Evolutionary conservation across 2,329 filamentous ascomycete genomes (phyloP), one percentile per base, ranked within the genome.

Genomic region (Apiospora aurea): DNA sequence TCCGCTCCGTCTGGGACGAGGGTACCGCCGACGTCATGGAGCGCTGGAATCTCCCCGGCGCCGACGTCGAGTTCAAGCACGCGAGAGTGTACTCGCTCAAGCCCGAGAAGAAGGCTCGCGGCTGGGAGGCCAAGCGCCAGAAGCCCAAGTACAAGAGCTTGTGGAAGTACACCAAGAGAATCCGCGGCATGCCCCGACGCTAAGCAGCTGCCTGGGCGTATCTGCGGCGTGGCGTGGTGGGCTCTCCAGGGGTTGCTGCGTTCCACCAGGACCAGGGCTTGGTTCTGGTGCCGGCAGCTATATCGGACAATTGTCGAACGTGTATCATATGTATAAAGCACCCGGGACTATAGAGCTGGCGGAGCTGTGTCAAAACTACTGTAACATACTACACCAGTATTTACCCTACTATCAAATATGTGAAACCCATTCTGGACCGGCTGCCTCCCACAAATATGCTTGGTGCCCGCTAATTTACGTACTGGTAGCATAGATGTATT

Each of bases 1-100:
- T 98, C 91, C 91, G 96, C 76, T 92, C 91, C 73, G 85, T 93
- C 75, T 98, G 95, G 94, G 96, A 99, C 82, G 93, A 96, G 73
- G 90, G 89, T 77, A 99, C 94, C 70, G 91, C 90, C n/a, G 91
- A 86, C 69, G 94, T 99, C 74, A 98, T 99, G 96, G 86, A 89
- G 93, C 77, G 89, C 93, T 76, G 90, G 89, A 73, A 87, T 97
- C 74, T 97, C 74, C 88, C 90, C 41, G 94, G 94, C 67, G 91
- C 91, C 72, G 92, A 97, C 78, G 81, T 98, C 75, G 94, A 98
- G 85, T 94, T 97, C 82, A 94, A 93, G 85, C 90, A 91, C 79
- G 92, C 92, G 84, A 93, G 91, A 79, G 88, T 96, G 73, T 89
- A 93, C 84, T 89, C 88, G 77, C 83, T 91, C 77, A 91, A 92